Evolutionary conservation across 1,139 yeast genomes (phyloP).

Genomic region (Magnusiomyces suaveolens): DNA sequence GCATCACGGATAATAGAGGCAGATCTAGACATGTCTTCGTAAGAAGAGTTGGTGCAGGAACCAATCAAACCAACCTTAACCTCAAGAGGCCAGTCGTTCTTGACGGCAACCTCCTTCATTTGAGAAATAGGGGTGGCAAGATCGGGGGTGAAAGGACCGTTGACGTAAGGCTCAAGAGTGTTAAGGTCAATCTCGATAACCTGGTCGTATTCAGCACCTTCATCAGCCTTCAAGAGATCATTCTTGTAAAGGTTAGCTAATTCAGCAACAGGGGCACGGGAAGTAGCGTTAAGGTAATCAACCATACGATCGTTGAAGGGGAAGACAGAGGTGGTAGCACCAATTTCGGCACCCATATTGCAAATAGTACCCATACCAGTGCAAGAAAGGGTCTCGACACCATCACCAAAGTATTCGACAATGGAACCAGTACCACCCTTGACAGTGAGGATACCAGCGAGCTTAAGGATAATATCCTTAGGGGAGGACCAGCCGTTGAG

Average conservation of each 20-base stretch:
- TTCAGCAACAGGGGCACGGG: conserved; percentile 72
- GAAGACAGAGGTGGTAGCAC: conserved; percentile 95
- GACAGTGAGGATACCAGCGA: conserved; percentile 86
- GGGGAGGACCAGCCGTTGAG: conserved; percentile 92
- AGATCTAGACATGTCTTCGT: conserved; percentile 95
- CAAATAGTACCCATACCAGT: conserved; percentile 96
- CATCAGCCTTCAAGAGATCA: conserved; percentile 80
- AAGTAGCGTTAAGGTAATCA: conserved; percentile 76
- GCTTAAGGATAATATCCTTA: conserved; percentile 83
- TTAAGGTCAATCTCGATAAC: conserved; percentile 68
- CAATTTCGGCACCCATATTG: conserved; percentile 99
- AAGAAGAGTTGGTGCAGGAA: conserved; percentile 94
- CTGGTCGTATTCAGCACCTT: conserved; percentile 74
- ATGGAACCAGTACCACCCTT: conserved; percentile 97
- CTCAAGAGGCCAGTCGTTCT: conserved; percentile 68
- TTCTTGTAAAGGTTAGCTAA: conserved; percentile 65
- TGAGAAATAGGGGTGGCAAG: conserved; percentile 74
- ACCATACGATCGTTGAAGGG: conserved; percentile 87
- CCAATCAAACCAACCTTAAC: conserved; percentile 80
- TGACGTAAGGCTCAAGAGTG: conserved; percentile 76
- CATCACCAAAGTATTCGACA: conserved; percentile 92
- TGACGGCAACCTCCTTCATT: conserved; percentile 52
- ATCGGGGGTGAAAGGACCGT: conserved; percentile 95
- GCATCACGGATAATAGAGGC: conserved; percentile 84
- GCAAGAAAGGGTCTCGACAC: conserved; percentile 75